These are phyloP conservation scores for Castanea sativa DNA, from an alignment of 306 rosid genomes.

Conservation along the genomic window DNA sequence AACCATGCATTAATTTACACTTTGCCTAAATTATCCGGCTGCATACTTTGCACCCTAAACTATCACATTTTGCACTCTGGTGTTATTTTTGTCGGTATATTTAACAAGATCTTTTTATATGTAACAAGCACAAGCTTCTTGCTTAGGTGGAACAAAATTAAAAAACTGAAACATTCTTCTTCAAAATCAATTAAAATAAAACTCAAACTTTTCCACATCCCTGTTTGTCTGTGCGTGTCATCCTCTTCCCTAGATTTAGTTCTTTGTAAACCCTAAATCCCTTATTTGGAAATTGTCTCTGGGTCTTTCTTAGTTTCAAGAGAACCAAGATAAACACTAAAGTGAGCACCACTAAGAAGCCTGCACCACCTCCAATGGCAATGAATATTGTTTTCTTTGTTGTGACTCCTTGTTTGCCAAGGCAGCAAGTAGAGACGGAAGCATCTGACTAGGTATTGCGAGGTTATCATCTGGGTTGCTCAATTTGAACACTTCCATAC, in stretches of 20 bases:
- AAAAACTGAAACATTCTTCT: too few relatives aligned
- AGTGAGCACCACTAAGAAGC: neutral
- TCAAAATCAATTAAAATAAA: too few relatives aligned
- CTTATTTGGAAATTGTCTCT: neutral
- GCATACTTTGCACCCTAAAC: too few relatives aligned
- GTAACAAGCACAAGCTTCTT: too few relatives aligned
- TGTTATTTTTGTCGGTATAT: too few relatives aligned
- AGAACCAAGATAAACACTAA: neutral
- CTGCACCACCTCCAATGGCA: neutral
- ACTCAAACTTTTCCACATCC: too few relatives aligned
- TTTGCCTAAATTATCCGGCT: fast-evolving
- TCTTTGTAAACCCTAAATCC: too few relatives aligned
- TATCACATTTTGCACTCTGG: fast-evolving
- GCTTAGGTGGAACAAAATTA: too few relatives aligned
- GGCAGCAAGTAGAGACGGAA: neutral
- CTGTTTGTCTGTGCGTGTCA: too few relatives aligned
- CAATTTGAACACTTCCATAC: constrained; percentile 6
- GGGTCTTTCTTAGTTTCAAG: neutral
- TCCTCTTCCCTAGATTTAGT: too few relatives aligned
- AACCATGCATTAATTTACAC: too few relatives aligned
- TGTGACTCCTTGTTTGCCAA: neutral
- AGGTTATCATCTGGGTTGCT: constrained; percentile 4
- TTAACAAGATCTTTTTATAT: too few relatives aligned
- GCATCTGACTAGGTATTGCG: neutral
- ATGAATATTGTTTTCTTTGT: neutral